Evolutionary conservation across 768 basidiomycete species (phyloP).

Genomic region (Suillus brevipes): DNA sequence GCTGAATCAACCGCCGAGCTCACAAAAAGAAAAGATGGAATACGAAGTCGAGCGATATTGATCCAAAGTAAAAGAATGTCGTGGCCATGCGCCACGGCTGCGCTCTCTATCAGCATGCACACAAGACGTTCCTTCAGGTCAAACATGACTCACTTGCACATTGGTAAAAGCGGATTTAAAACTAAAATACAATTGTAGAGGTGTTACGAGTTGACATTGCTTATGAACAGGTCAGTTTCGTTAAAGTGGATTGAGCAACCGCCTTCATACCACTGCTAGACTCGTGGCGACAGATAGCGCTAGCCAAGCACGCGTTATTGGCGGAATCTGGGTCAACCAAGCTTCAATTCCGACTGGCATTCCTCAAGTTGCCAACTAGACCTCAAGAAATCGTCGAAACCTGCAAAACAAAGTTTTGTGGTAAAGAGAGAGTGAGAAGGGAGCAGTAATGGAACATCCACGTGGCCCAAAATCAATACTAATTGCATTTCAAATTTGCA

Average conservation of each 20-base stretch:
- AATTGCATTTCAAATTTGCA: background rate
- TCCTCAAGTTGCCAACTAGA: conserved; percentile 8
- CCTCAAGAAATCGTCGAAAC: background rate
- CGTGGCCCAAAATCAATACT: background rate
- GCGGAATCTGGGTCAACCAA: conserved; percentile 90
- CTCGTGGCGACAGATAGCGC: conserved; percentile 76
- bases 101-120: conserved; percentile 16
- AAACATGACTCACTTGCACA: conserved; percentile 56
- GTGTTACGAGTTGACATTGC: conserved; percentile 93
- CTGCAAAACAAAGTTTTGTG: background rate
- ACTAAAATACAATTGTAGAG: conserved; percentile 91
- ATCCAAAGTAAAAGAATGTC: conserved; percentile 96
- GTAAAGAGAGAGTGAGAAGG: background rate
- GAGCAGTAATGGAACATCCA: background rate
- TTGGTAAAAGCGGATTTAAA: conserved; percentile 83
- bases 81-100: conserved; percentile 88
- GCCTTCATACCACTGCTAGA: conserved; percentile 75
- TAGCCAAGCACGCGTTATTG: conserved; percentile 87
- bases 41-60: conserved; percentile 88
- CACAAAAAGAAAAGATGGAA: conserved; percentile 99
- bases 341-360: conserved; percentile 89
- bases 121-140: conserved; percentile 1
- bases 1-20: conserved; percentile 32
- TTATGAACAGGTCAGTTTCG: conserved; percentile 31
- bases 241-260: background rate